These are phyloP conservation scores for Fusarium denticulatum DNA, from an alignment of 2,329 filamentous ascomycete species.

Conservation along the genomic window DNA sequence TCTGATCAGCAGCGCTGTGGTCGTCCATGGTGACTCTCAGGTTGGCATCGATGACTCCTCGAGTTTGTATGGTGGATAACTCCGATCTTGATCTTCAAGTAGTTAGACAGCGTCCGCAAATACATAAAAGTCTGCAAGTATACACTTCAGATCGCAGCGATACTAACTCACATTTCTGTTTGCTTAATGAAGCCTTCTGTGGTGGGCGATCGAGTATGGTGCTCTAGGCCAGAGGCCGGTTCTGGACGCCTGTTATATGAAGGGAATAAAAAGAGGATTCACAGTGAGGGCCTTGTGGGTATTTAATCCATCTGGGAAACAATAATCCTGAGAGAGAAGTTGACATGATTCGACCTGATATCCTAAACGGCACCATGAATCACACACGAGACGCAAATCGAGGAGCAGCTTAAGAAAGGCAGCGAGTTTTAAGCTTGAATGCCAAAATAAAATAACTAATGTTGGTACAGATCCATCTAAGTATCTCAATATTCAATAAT, in stretches of 20 bases:
- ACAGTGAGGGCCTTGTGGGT: background rate
- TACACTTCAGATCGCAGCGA: no score
- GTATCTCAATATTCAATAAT: rapidly evolving
- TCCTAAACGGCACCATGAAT: background rate
- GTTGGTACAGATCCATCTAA: rapidly evolving
- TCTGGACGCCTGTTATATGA: background rate
- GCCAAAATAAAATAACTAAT: background rate
- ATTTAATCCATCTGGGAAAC: background rate
- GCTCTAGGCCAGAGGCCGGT: background rate
- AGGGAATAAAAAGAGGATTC: background rate
- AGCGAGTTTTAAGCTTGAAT: background rate
- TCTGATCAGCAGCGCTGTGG: background rate
- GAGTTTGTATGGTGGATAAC: background rate
- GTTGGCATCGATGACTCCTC: background rate
- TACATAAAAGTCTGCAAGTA: background rate
- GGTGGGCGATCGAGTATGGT: background rate
- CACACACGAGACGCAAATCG: background rate
- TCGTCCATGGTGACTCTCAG: background rate
- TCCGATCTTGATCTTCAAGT: background rate
- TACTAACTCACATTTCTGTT: background rate
- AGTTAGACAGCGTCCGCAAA: background rate
- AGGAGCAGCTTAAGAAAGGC: background rate
- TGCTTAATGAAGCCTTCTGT: background rate
- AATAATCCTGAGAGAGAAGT: background rate
- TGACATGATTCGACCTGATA: background rate